These are phyloP conservation scores for Aureobasidium leucospermi DNA, from an alignment of 2,329 filamentous ascomycete genomes.

Conservation along the genomic window DNA sequence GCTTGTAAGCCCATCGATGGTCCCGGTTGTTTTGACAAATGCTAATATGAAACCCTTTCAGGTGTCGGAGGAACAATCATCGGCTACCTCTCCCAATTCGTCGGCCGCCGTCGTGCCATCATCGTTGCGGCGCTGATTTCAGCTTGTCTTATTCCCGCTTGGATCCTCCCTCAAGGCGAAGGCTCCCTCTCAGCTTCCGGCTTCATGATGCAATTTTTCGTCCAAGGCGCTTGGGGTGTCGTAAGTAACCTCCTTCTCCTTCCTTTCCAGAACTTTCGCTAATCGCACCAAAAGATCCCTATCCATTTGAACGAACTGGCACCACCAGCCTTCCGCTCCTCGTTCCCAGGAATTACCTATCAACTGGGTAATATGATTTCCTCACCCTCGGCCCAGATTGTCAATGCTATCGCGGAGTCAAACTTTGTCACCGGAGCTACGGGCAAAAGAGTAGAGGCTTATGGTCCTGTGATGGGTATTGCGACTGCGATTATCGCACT, in stretches of 20 bases:
- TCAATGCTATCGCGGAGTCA: constrained; percentile 64
- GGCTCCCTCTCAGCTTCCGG: constrained; percentile 53
- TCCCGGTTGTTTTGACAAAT: too few relatives aligned
- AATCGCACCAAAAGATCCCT: constrained; percentile 45
- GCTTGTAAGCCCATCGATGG: constrained; percentile 41
- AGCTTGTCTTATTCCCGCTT: constrained; percentile 58
- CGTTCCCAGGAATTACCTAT: constrained; percentile 64
- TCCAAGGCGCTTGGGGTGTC: constrained; percentile 52
- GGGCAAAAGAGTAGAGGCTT: constrained; percentile 57
- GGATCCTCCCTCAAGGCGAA: constrained; percentile 60
- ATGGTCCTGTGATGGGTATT: constrained; percentile 68
- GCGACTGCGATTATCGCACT: constrained; percentile 68
- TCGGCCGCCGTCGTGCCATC: constrained; percentile 65
- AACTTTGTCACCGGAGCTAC: constrained; percentile 47
- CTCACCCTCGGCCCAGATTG: constrained; percentile 62
- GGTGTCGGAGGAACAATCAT: constrained; percentile 54
- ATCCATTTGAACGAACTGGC: constrained; percentile 70
- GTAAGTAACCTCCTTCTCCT: too few relatives aligned
- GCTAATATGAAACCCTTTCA: too few relatives aligned
- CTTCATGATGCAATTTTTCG: constrained; percentile 64
- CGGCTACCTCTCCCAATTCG: constrained; percentile 67
- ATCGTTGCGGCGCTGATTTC: constrained; percentile 54
- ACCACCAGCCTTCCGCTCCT: constrained; percentile 61
- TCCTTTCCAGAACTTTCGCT: too few relatives aligned
- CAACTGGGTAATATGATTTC: constrained; percentile 62